Conservation (phyloP, 495 filamentous ascomycete species). For the Aspergillus saccharolyticus region DNA sequence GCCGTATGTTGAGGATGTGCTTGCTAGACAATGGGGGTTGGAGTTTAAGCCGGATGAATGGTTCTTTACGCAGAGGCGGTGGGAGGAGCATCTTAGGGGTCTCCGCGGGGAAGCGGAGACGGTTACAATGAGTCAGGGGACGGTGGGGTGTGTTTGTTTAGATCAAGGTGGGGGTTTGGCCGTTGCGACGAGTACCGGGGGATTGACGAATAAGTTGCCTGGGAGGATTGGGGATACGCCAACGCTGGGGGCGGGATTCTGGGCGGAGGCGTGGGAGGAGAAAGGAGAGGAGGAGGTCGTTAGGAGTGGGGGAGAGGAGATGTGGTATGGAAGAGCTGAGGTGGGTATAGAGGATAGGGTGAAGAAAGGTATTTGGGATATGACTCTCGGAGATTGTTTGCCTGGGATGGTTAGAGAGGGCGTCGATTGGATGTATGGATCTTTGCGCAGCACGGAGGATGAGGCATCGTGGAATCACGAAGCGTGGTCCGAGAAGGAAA, state of each 20-base stretch:
- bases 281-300: slow-evolving; percentile 4
- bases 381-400: slow-evolving; percentile 12
- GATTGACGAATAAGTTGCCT: slow-evolving; percentile 82
- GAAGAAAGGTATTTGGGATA: slow-evolving; percentile 4
- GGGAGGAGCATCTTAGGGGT: slow-evolving; percentile 75
- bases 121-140: slow-evolving; percentile 59
- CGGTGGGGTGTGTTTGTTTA: slow-evolving; percentile 76
- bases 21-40: slow-evolving; percentile 62
- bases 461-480: too few relatives aligned
- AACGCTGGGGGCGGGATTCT: slow-evolving; percentile 79
- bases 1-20: slow-evolving; percentile 52
- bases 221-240: slow-evolving; percentile 87
- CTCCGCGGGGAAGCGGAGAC: slow-evolving; percentile 44
- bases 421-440: neutral
- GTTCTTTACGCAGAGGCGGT: slow-evolving; percentile 73
- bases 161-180: slow-evolving; percentile 69
- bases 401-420: neutral
- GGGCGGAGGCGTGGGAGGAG: slow-evolving; percentile 75
- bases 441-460: neutral
- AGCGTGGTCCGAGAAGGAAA: neutral
- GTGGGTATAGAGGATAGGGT: too few relatives aligned
- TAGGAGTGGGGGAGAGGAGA: neutral
- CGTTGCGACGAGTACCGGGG: slow-evolving; percentile 80
- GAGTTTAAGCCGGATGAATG: slow-evolving; percentile 65
- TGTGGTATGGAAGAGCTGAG: neutral